These are phyloP conservation scores for Didymella sp. DNA, from an alignment of 2,329 filamentous ascomycete species.

Conservation along the genomic window DNA sequence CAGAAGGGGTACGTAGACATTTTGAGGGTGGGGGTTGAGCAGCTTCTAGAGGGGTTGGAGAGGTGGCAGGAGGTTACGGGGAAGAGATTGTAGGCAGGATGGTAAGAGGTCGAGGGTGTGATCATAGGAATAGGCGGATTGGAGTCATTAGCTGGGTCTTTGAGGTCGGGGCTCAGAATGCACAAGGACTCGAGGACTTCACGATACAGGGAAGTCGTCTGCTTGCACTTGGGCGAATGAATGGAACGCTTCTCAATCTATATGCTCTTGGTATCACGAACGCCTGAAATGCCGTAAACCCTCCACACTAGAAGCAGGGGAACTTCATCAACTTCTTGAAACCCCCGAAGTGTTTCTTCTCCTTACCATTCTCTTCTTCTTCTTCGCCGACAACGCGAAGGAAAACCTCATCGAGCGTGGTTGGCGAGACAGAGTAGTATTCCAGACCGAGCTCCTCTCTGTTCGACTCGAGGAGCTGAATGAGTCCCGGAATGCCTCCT, in stretches of 20 bases:
- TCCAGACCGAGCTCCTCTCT: slow-evolving; percentile 74
- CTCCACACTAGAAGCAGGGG: not conserved
- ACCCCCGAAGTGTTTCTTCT: slow-evolving; percentile 6
- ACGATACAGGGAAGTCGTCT: not conserved
- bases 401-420: slow-evolving; percentile 91
- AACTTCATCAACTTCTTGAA: slow-evolving; percentile 7
- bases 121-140: not conserved
- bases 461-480: slow-evolving; percentile 74
- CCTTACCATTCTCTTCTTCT: slow-evolving; percentile 55
- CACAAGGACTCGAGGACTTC: not conserved
- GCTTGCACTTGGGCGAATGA: not conserved
- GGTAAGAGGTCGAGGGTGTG: not conserved
- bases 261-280: not conserved
- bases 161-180: not conserved
- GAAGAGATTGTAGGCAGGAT: not conserved
- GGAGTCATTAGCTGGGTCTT: not conserved
- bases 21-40: not conserved
- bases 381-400: slow-evolving; percentile 82
- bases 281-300: not conserved
- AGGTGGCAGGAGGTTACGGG: not conserved
- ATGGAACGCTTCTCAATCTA: not conserved
- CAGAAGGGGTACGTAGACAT: not conserved
- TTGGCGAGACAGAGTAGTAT: slow-evolving; percentile 86
- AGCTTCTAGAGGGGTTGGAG: not conserved
- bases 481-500: slow-evolving; percentile 69